These are phyloP conservation scores for Liriodendron chinense DNA, from an alignment of 164 flowering plant species.

Conservation along the genomic window DNA sequence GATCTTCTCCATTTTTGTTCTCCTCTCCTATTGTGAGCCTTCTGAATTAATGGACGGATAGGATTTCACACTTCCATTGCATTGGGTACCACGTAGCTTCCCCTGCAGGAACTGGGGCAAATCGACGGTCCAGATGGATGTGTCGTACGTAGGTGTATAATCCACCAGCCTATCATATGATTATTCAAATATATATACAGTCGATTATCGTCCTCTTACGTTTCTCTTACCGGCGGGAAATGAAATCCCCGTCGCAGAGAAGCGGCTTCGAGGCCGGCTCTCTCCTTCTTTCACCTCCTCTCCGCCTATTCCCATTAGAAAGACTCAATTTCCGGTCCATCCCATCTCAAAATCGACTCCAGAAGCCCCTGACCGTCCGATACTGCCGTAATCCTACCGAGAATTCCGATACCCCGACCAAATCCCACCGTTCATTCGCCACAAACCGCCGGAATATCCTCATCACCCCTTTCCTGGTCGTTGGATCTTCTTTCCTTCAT, in stretches of 20 bases:
- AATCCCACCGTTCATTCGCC: background rate
- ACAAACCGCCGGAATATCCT: constrained; percentile 46
- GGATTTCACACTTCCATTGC: too few species aligned
- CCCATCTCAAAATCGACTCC: background rate
- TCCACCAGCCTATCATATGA: too few species aligned
- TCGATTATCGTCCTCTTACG: too few species aligned
- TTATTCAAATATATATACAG: too few species aligned
- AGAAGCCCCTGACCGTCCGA: constrained; percentile 9
- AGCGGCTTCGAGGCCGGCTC: background rate
- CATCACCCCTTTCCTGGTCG: constrained; percentile 50
- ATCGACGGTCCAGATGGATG: too few species aligned
- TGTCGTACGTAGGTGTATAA: too few species aligned
- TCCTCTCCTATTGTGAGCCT: too few species aligned
- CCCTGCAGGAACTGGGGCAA: too few species aligned
- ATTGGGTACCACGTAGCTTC: too few species aligned
- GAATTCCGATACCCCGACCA: constrained; percentile 1
- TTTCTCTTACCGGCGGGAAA: background rate
- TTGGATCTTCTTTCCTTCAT: constrained; percentile 45
- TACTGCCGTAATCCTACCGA: constrained; percentile 12
- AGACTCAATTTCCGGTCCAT: constrained; percentile 9
- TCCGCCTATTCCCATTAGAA: background rate
- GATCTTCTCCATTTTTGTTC: too few species aligned
- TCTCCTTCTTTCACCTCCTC: background rate
- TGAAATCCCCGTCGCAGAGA: background rate
- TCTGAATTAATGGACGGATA: too few species aligned